Evolutionary conservation across 2,329 filamentous ascomycete genomes (phyloP).

Genomic region (Aspergillus pseudoterreus): DNA sequence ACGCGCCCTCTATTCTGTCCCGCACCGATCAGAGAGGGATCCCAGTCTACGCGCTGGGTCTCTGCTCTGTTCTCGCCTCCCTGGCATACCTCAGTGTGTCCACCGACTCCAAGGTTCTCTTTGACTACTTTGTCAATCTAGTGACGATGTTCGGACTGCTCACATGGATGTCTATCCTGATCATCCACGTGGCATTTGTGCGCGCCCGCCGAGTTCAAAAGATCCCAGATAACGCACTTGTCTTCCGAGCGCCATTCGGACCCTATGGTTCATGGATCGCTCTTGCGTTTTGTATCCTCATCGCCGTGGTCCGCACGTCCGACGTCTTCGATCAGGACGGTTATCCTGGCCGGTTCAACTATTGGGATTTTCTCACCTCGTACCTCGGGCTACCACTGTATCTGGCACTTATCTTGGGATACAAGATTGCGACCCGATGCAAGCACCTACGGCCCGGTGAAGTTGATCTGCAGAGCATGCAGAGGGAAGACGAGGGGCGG

Average conservation of each 20-base stretch:
- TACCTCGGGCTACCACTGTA: constrained; percentile 76
- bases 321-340: constrained; percentile 58
- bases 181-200: constrained; percentile 66
- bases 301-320: constrained; percentile 80
- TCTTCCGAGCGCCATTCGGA: constrained; percentile 68
- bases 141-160: constrained; percentile 64
- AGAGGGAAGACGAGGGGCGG: constrained; percentile 37
- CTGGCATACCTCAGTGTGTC: constrained; percentile 67
- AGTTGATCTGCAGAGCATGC: constrained; percentile 68
- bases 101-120: constrained; percentile 55
- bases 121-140: constrained; percentile 65
- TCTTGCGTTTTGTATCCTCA: constrained; percentile 66
- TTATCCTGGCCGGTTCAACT: constrained; percentile 58
- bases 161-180: constrained; percentile 65
- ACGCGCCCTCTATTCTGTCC: constrained; percentile 69
- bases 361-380: constrained; percentile 73
- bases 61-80: constrained; percentile 60
- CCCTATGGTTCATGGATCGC: constrained; percentile 64
- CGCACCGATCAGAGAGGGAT: constrained; percentile 69
- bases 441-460: constrained; percentile 55
- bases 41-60: constrained; percentile 61
- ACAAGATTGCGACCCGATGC: constrained; percentile 57
- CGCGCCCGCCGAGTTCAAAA: constrained; percentile 59
- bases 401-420: constrained; percentile 64
- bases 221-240: constrained; percentile 53